Evolutionary conservation across 495 filamentous ascomycete genomes (phyloP).

Genomic region (Jackrogersella minutella): DNA sequence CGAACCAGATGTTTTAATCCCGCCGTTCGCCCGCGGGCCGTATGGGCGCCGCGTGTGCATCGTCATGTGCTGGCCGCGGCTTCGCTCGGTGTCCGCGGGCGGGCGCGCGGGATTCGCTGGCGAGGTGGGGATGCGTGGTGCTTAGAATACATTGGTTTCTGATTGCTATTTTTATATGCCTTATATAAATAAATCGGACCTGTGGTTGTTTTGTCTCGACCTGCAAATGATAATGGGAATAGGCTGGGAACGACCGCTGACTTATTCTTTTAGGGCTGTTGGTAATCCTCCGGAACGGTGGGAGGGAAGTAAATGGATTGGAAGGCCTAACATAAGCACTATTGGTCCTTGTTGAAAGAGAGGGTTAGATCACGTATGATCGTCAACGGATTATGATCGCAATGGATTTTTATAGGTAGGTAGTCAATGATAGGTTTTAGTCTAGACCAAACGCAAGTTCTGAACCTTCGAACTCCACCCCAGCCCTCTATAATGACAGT

Average conservation of each 20-base stretch:
- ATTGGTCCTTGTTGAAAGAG: not conserved
- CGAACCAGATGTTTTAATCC: slow-evolving; percentile 18
- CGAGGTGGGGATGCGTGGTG: slow-evolving; percentile 53
- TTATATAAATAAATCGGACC: too few relatives aligned
- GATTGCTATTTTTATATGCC: slow-evolving; percentile 43
- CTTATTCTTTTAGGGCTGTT: not conserved
- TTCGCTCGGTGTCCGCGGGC: slow-evolving; percentile 36
- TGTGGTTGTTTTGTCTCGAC: not conserved
- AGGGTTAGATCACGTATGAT: slow-evolving; percentile 1
- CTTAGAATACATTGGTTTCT: slow-evolving; percentile 61
- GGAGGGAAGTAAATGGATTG: not conserved
- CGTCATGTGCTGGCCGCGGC: slow-evolving; percentile 58
- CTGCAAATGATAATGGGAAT: not conserved
- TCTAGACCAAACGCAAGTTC: slow-evolving; percentile 19
- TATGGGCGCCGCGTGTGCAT: slow-evolving; percentile 51
- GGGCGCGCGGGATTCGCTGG: slow-evolving; percentile 38
- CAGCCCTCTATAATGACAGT: slow-evolving; percentile 20
- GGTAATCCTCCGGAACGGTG: not conserved
- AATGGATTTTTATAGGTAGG: too few relatives aligned
- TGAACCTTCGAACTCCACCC: slow-evolving; percentile 32
- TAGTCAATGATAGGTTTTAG: slow-evolving; percentile 29
- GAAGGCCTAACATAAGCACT: not conserved
- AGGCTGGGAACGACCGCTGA: slow-evolving; percentile 15
- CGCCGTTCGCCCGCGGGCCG: slow-evolving; percentile 16
- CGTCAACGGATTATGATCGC: too few relatives aligned